Percentiles rank a stretch among this genome's conserved stretches.
Evolutionary conservation across 768 basidiomycete species (phyloP).

Genomic region (Podaxis rugospora): DNA sequence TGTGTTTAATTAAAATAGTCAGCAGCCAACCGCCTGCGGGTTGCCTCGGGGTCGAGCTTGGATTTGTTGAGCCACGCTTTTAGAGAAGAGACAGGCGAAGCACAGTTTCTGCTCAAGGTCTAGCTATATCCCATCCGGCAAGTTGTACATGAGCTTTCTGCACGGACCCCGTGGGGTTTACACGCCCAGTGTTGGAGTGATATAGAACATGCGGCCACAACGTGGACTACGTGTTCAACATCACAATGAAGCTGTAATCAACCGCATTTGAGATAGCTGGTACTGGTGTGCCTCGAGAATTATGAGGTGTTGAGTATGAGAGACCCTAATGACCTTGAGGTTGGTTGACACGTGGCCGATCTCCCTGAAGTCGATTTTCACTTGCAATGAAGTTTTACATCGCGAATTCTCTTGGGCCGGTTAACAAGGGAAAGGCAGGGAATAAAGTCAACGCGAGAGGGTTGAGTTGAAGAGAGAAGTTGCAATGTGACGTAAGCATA

Average conservation of each 20-base stretch:
- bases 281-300: not conserved
- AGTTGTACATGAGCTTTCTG: conserved; percentile 3
- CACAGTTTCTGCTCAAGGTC: not conserved
- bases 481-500: too few species aligned
- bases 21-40: not conserved
- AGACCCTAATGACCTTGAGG: not conserved
- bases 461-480: too few species aligned
- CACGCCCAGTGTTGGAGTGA: not conserved
- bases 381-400: not conserved
- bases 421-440: too few species aligned
- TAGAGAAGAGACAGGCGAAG: not conserved
- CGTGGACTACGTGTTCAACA: not conserved
- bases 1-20: not conserved
- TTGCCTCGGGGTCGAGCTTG: not conserved
- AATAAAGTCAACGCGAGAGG: too few species aligned
- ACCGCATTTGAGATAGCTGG: not conserved
- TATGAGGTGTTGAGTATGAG: not conserved
- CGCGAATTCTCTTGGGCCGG: too few species aligned
- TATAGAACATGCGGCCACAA: not conserved
- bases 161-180: conserved; percentile 1
- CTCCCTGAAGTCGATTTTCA: not conserved
- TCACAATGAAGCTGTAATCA: not conserved
- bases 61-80: not conserved
- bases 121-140: not conserved
- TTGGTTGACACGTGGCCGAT: not conserved